Evolutionary conservation across 1,284 basidiomycete genomes (phyloP).

Genomic region (Cryptococcus floricola): DNA sequence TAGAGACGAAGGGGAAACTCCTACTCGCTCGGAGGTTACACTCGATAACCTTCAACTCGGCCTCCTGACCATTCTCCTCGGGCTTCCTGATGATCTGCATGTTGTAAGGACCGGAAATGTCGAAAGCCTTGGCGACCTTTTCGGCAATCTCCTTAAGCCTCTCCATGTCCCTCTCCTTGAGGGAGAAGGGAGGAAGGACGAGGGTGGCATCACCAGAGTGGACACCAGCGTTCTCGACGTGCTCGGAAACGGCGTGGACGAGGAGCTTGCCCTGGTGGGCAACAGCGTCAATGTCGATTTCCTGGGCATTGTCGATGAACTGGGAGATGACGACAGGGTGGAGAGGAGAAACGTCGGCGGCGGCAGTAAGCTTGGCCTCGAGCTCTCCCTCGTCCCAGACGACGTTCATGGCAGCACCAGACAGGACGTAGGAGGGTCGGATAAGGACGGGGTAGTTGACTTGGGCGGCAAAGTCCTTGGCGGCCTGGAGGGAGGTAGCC

Average conservation of each 20-base stretch:
- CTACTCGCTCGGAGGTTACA: conserved; percentile 97
- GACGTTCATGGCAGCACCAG: conserved; percentile 99
- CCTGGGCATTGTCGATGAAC: conserved; percentile 96
- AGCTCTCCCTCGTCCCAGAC: conserved; percentile 87
- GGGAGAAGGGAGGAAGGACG: conserved; percentile 92
- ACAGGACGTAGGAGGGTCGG: conserved; percentile 94
- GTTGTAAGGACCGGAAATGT: conserved; percentile 98
- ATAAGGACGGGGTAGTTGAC: conserved; percentile 94
- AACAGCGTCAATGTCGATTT: conserved; percentile 97
- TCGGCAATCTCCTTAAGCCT: conserved; percentile 86
- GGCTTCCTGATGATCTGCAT: conserved; percentile 98
- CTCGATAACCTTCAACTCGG: conserved; percentile 92
- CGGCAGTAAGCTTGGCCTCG: conserved; percentile 88
- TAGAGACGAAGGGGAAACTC: conserved; percentile 98
- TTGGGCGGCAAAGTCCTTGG: conserved; percentile 83
- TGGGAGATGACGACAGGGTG: conserved; percentile 98
- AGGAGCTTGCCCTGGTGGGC: conserved; percentile 92
- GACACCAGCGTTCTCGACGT: conserved; percentile 98
- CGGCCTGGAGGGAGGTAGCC: conserved; percentile 80
- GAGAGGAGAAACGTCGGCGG: conserved; percentile 90
- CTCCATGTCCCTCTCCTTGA: conserved; percentile 69
- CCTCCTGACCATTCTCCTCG: conserved; percentile 55
- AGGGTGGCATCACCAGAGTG: conserved; percentile 98
- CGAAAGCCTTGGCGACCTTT: conserved; percentile 90
- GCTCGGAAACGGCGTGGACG: conserved; percentile 94